Base-by-base conservation (phyloP, 768 basidiomycete species). In the Hortiboletus campestris region DNA sequence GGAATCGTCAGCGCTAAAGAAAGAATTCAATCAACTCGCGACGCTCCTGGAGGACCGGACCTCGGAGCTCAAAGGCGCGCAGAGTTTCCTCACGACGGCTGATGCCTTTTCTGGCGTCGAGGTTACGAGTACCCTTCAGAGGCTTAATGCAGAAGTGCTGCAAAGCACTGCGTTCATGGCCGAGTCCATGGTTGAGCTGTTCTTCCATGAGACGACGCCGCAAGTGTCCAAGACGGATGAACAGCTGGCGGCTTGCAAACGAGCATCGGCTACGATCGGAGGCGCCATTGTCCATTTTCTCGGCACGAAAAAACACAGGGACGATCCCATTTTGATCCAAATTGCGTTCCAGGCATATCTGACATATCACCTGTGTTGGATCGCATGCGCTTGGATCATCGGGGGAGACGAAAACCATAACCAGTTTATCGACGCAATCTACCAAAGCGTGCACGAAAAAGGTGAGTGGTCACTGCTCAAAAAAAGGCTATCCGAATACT, bases 91-190 rank as follows among this genome's bases (percentile, higher is more conserved):
- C 44, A 71, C 73, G 2, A 77, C 72, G 17, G 74, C 73, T 0
- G 80, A 82, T 55, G 40, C 66, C 0, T 67, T 75, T 44, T 76
- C 81, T 4, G 75, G 74, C 4, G 74, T 74, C 7, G 81, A 85
- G 32, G 74, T 83, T 14, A 68, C 76, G 29, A 63, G 56, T 3
- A 74, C 78, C 59, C 66, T 84, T 14, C 73, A 76, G 45, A 68
- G 69, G 16, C 64, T 84, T n/a, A 79, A 83, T 47, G 65, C 76
- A 8, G 76, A 76, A 55, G 78, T 82, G 31, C 74, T 74, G 32
- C 80, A 83, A 60, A 75, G 74, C 16, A 77, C 80, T 2, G 77
- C 78, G 0, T 73, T 70, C 52, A 74, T 83, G 53, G 75, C 80
- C 2, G 81, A 82, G 53, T 62, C 74, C 34, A 72, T 83, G 53